These are phyloP conservation scores for Daldinia eschscholtzii DNA, from an alignment of 2,329 filamentous ascomycete species.

Conservation along the genomic window DNA sequence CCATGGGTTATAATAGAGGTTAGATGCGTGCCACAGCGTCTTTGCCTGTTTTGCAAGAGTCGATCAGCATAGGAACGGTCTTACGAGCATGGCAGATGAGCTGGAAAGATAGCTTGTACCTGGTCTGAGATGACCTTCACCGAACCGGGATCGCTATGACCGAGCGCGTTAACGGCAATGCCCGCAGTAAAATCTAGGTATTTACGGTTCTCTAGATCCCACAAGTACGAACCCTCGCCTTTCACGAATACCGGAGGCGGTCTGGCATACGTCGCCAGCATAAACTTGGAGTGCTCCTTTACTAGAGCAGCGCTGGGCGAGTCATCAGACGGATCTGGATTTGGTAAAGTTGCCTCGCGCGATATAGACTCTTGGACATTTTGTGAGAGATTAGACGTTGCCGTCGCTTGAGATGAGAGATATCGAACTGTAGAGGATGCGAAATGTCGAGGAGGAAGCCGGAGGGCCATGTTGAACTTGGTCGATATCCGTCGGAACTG, in stretches of 20 bases:
- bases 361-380: slow-evolving; percentile 45
- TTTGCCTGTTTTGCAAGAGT: slow-evolving; percentile 62
- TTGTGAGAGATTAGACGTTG: slow-evolving; percentile 47
- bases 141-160: slow-evolving; percentile 88
- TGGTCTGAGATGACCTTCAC: slow-evolving; percentile 81
- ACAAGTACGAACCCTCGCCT: slow-evolving; percentile 88
- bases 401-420: slow-evolving; percentile 46
- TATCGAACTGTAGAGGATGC: slow-evolving; percentile 41
- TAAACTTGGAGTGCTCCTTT: slow-evolving; percentile 82
- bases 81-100: neutral
- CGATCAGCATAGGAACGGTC: neutral
- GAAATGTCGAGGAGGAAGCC: slow-evolving; percentile 41
- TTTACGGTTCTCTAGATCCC: slow-evolving; percentile 87
- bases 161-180: slow-evolving; percentile 93
- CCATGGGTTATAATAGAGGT: slow-evolving; percentile 98
- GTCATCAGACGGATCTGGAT: slow-evolving; percentile 51
- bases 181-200: slow-evolving; percentile 97
- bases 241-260: slow-evolving; percentile 90
- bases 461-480: slow-evolving; percentile 46
- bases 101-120: slow-evolving; percentile 57
- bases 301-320: slow-evolving; percentile 76
- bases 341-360: slow-evolving; percentile 50
- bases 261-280: slow-evolving; percentile 95
- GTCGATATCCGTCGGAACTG: neutral
- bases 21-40: slow-evolving; percentile 90